These are phyloP conservation scores for Mycena rebaudengoi DNA, from an alignment of 768 basidiomycete species.

Conservation along the genomic window DNA sequence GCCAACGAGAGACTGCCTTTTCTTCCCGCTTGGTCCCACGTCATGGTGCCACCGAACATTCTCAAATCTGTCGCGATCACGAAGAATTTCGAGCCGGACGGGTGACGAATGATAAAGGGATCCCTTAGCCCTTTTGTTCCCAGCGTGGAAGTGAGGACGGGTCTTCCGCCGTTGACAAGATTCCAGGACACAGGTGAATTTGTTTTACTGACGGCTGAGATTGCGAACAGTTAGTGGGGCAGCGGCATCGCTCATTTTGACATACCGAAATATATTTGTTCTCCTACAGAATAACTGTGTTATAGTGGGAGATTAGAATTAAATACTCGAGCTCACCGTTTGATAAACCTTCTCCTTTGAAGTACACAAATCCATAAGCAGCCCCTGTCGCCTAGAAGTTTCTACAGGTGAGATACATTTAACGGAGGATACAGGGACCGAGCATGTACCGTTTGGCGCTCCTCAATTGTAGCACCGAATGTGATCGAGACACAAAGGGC, in stretches of 20 bases:
- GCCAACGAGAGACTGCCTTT: conserved; percentile 26
- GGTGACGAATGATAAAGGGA: conserved; percentile 29
- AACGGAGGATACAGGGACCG: no score
- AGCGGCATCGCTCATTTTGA: no score
- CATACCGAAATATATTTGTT: conserved; percentile 10
- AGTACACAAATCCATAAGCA: conserved; percentile 21
- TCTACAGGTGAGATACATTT: no score
- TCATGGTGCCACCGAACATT: conserved; percentile 23
- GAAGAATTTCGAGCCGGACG: conserved; percentile 27
- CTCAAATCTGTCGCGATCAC: conserved; percentile 29
- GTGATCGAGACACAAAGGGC: no score
- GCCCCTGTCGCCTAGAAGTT: not conserved
- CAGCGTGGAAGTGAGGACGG: conserved; percentile 27
- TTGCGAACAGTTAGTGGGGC: no score
- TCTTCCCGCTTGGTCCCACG: conserved; percentile 23
- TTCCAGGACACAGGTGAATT: conserved; percentile 19
- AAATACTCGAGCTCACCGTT: not conserved
- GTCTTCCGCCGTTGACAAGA: conserved; percentile 24
- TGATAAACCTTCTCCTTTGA: conserved; percentile 12
- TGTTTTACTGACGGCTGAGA: conserved; percentile 17
- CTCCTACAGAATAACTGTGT: not conserved
- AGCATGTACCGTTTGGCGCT: no score
- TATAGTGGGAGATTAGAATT: no score
- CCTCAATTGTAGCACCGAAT: no score
- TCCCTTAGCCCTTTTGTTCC: conserved; percentile 28